Conservation (phyloP, 2,329 filamentous ascomycete species). For the Ophioceras dolichostomum region DNA sequence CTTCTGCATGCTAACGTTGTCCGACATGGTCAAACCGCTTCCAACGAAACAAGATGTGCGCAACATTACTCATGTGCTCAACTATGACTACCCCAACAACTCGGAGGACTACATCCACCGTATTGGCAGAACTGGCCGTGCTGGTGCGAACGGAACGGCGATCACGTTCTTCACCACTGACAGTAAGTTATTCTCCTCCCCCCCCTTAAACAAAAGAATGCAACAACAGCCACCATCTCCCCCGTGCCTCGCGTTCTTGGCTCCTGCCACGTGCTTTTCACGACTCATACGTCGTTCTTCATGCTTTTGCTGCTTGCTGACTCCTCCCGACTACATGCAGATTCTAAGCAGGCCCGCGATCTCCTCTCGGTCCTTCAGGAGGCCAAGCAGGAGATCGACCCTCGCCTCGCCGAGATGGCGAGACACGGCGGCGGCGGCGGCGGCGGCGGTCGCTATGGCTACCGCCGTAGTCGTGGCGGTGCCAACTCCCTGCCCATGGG, state of each 20-base stretch:
- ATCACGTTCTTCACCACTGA: conserved; percentile 99
- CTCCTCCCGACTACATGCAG: conserved; percentile 26
- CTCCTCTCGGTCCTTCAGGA: conserved; percentile 85
- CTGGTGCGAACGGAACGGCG: conserved; percentile 87
- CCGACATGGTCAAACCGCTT: conserved; percentile 38
- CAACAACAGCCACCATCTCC: too few species aligned
- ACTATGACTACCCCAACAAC: conserved; percentile 99
- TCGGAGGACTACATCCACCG: conserved; percentile 97
- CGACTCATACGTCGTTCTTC: too few species aligned
- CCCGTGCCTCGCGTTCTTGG: too few species aligned
- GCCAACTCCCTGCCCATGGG: conserved; percentile 36
- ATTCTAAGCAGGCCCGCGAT: conserved; percentile 93
- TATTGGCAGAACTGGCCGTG: conserved; percentile 91
- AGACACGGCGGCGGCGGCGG: conserved; percentile 79
- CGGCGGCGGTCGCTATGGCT: conserved; percentile 60
- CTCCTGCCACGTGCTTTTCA: background rate
- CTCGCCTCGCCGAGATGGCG: conserved; percentile 89
- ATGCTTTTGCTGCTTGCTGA: conserved; percentile 18
- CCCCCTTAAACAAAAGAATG: too few species aligned
- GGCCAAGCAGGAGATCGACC: conserved; percentile 96
- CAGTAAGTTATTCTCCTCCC: conserved; percentile 54
- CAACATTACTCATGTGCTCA: conserved; percentile 99
- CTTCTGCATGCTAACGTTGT: conserved; percentile 68
- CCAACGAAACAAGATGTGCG: conserved; percentile 79
- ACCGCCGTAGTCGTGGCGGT: conserved; percentile 37